Conservation (phyloP, 2,329 filamentous ascomycete genomes). For the Ophiostoma australiae region DNA sequence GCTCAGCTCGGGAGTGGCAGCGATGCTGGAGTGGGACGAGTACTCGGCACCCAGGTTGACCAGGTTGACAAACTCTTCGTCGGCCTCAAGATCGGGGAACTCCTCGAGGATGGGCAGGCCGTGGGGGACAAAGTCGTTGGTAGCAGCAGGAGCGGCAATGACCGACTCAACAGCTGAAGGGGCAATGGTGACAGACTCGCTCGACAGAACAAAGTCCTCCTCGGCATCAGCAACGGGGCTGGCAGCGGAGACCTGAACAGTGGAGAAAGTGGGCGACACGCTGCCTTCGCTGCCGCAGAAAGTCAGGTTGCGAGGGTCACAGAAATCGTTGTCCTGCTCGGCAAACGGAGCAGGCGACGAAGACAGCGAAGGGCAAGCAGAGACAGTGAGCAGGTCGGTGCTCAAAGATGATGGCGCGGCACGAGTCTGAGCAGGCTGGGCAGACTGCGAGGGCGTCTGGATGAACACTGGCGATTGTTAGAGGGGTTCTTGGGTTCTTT, state of each 20-base stretch:
- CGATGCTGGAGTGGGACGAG: slow-evolving; percentile 37
- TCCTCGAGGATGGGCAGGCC: slow-evolving; percentile 74
- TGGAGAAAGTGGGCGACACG: slow-evolving; percentile 58
- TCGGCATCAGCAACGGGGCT: slow-evolving; percentile 61
- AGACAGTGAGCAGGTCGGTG: slow-evolving; percentile 62
- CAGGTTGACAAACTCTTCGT: slow-evolving; percentile 78
- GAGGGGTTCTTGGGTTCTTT: neutral
- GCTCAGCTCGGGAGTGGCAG: slow-evolving; percentile 31
- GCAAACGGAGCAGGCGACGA: slow-evolving; percentile 76
- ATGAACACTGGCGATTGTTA: slow-evolving; percentile 43
- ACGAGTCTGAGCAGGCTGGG: slow-evolving; percentile 31
- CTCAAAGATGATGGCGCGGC: slow-evolving; percentile 42
- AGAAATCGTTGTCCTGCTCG: slow-evolving; percentile 75
- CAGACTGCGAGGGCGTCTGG: slow-evolving; percentile 41
- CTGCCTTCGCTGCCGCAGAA: slow-evolving; percentile 55
- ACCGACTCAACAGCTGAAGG: slow-evolving; percentile 33
- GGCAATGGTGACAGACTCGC: slow-evolving; percentile 35
- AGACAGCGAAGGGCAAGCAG: slow-evolving; percentile 75
- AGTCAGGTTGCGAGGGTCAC: slow-evolving; percentile 84
- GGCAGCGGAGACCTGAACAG: slow-evolving; percentile 53
- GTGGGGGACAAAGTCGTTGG: slow-evolving; percentile 52
- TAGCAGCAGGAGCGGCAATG: slow-evolving; percentile 35
- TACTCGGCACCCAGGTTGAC: slow-evolving; percentile 58
- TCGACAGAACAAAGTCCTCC: slow-evolving; percentile 42
- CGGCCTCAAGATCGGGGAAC: slow-evolving; percentile 83